Conservation (phyloP, 139 green algal genomes). For the Axilococcus clingmanii region DNA sequence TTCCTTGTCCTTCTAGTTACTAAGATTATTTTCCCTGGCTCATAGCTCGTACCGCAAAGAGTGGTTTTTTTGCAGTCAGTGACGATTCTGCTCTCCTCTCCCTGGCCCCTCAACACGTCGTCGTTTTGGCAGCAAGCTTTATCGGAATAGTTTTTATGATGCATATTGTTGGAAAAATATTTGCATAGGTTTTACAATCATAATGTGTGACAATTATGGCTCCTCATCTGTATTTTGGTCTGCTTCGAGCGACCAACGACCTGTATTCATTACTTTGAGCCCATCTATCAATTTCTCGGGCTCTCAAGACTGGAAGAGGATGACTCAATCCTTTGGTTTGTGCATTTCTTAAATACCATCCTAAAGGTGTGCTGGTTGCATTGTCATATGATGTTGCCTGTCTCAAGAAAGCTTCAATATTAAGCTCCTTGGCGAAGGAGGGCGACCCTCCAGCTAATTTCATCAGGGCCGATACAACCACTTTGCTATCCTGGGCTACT, state of each 20-base stretch:
- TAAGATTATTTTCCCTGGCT: background rate
- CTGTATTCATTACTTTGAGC: slow-evolving; percentile 28
- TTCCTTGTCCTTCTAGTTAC: background rate
- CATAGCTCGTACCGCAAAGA: background rate
- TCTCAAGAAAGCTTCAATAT: slow-evolving; percentile 87
- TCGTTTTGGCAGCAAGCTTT: slow-evolving; percentile 22
- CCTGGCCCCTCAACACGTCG: slow-evolving; percentile 5
- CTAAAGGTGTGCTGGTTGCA: slow-evolving; percentile 55
- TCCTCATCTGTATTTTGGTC: too few relatives aligned
- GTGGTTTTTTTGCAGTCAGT: too few relatives aligned
- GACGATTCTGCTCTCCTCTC: background rate
- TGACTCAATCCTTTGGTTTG: slow-evolving; percentile 74
- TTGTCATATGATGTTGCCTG: slow-evolving; percentile 78
- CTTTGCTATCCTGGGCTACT: slow-evolving; percentile 56
- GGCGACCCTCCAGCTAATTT: slow-evolving; percentile 86
- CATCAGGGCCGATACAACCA: slow-evolving; percentile 84
- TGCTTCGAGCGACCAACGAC: too few relatives aligned
- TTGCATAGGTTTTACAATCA: too few relatives aligned
- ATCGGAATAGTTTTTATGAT: slow-evolving; percentile 32
- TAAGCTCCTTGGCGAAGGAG: slow-evolving; percentile 73
- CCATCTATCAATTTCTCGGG: slow-evolving; percentile 77
- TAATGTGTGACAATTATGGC: too few relatives aligned
- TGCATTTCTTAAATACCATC: slow-evolving; percentile 82
- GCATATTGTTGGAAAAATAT: slow-evolving; percentile 40
- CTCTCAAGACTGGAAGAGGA: slow-evolving; percentile 80